Evolutionary conservation across 2,329 filamentous ascomycete genomes (phyloP), one percentile per base, ranked within the genome.

Genomic region (Camillea tinctor): DNA sequence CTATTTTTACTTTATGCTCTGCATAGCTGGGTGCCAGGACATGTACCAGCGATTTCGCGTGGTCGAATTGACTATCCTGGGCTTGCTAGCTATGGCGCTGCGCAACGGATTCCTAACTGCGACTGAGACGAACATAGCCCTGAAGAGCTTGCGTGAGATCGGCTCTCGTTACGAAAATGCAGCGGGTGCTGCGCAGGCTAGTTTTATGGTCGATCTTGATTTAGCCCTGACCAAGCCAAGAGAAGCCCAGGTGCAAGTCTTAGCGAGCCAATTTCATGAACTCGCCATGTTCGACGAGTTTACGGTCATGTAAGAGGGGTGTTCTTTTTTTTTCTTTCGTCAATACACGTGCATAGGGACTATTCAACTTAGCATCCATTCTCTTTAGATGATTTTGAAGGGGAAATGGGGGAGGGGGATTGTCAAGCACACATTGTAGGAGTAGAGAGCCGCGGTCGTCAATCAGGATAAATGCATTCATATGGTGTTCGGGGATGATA

Each of bases 1-100:
- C 22, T 66, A 65, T 52, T 64, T 67, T 51, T 71, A 69, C 60
- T 71, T 73, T 58, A 61, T 67, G 44, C 63, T 70, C 6, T 73
- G 71, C 55, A 62, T 71, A 49, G 66, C 64, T 9, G 66, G 64
- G 17, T 71, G 68, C 56, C 52, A 64, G 17, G 67, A 69, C 57
- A 64, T 72, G 44, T 66, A 68, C 44, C 61, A 64, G 24, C 66
- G 61, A 22, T 72, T 69, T 54, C 63, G 58, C 24, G 64, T 71
- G 6, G 63, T 66, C 21, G 60, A 65, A 48, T 56, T 64, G 9
- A 71, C 69, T 9, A 60, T 68, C 17, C 65, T 69, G 44, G 68
- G 67, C 0, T 66, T 72, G 24, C 36, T 72, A 50, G 66, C 61
- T 57, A 70, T 71, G 66, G 69, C 64, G n/a, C 55, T 66, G 20